Evolutionary conservation across 306 rosid species (phyloP).

Genomic region (Begonia loranthoides): DNA sequence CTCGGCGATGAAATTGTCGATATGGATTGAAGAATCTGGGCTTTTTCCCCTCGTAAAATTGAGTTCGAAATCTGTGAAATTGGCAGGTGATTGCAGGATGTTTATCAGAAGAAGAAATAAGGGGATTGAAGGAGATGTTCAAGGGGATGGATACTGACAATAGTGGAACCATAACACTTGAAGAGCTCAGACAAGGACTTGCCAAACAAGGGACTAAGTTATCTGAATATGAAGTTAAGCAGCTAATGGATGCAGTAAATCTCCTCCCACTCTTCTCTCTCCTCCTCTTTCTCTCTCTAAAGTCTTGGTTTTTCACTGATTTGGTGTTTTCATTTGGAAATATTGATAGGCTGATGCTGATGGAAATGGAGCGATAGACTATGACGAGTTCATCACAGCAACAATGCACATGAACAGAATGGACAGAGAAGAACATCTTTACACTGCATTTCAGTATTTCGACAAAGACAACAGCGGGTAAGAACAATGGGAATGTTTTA

Average conservation of each 20-base stretch:
- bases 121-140: slow-evolving; percentile 95
- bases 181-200: slow-evolving; percentile 93
- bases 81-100: slow-evolving; percentile 89
- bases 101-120: slow-evolving; percentile 95
- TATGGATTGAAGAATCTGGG: no score
- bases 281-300: not conserved
- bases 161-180: slow-evolving; percentile 92
- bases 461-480: slow-evolving; percentile 98
- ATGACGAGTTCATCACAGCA: slow-evolving; percentile 94
- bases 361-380: slow-evolving; percentile 92
- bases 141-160: slow-evolving; percentile 77
- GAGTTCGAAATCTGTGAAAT: not conserved
- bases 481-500: not conserved
- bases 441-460: slow-evolving; percentile 91
- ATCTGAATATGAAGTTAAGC: slow-evolving; percentile 70
- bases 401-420: slow-evolving; percentile 88
- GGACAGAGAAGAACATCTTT: slow-evolving; percentile 94
- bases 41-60: no score
- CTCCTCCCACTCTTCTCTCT: not conserved
- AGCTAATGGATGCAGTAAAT: slow-evolving; percentile 90
- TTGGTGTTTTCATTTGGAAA: no score
- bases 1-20: no score
- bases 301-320: no score
- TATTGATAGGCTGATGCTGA: slow-evolving; percentile 78
- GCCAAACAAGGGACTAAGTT: slow-evolving; percentile 89